Evolutionary conservation across 352 stramenopile species (phyloP).

Genomic region (Phytophthora palmivora): DNA sequence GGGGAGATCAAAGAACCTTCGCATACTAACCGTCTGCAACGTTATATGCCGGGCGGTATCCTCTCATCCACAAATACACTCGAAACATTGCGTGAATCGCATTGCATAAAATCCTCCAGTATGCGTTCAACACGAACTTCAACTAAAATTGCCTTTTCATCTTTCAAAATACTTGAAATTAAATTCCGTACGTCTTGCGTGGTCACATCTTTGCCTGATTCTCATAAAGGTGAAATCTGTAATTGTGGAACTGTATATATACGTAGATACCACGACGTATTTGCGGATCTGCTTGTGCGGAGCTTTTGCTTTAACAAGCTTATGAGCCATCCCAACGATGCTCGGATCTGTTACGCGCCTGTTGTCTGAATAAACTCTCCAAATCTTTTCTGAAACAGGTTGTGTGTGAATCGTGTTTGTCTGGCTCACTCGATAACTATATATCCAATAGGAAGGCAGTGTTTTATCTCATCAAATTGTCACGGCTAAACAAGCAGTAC

Average conservation of each 20-base stretch:
- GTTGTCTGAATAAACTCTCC: not conserved
- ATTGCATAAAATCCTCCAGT: not conserved
- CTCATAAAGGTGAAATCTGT: no score
- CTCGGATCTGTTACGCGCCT: not conserved
- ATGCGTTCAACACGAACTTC: not conserved
- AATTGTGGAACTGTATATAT: no score
- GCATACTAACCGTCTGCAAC: not conserved
- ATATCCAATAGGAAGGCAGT: not conserved
- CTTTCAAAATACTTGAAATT: not conserved
- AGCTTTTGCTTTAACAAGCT: not conserved
- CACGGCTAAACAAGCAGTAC: not conserved
- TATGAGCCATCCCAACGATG: not conserved
- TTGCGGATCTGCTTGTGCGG: not conserved
- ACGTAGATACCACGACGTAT: not conserved
- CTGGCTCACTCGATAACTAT: not conserved
- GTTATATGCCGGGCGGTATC: not conserved
- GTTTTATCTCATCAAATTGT: not conserved
- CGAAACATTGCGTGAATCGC: not conserved
- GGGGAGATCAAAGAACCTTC: not conserved
- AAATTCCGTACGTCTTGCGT: not conserved
- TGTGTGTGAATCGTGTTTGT: not conserved
- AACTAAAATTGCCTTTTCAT: not conserved
- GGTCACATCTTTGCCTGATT: not conserved
- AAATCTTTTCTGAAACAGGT: not conserved
- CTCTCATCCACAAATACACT: not conserved